Conservation (phyloP, 306 rosid species). For the Echinosophora koreensis region DNA sequence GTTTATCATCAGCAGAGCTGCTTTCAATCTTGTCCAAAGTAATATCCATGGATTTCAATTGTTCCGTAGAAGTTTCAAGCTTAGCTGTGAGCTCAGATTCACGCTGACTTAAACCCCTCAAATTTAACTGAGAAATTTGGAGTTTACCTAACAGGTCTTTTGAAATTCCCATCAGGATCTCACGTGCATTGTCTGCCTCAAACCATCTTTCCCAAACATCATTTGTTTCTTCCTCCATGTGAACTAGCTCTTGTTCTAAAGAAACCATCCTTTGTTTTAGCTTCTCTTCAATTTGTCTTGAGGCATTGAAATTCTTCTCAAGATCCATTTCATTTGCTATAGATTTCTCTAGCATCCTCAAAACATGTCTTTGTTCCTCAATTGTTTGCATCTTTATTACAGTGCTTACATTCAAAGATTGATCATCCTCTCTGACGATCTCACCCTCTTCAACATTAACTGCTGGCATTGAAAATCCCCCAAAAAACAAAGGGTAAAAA, state of each 20-base stretch:
- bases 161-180: slow-evolving; percentile 65
- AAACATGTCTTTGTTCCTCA: slow-evolving; percentile 72
- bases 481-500: slow-evolving; percentile 10
- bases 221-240: slow-evolving; percentile 69
- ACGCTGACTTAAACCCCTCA: slow-evolving; percentile 60
- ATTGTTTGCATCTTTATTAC: slow-evolving; percentile 66
- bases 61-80: slow-evolving; percentile 53
- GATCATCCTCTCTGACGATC: slow-evolving; percentile 53
- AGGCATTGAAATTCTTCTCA: slow-evolving; percentile 71
- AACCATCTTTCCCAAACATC: slow-evolving; percentile 73
- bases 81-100: slow-evolving; percentile 73
- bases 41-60: slow-evolving; percentile 54
- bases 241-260: slow-evolving; percentile 62
- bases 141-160: slow-evolving; percentile 69
- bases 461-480: slow-evolving; percentile 49
- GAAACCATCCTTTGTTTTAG: slow-evolving; percentile 59
- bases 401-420: slow-evolving; percentile 47
- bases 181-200: slow-evolving; percentile 70
- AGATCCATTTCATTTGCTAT: slow-evolving; percentile 85
- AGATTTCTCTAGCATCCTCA: slow-evolving; percentile 89
- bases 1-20: slow-evolving; percentile 49
- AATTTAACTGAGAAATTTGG: slow-evolving; percentile 74
- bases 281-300: slow-evolving; percentile 66
- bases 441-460: slow-evolving; percentile 57
- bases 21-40: slow-evolving; percentile 48